A percentile compares a stretch with the other conserved stretches of the same genome.
These are phyloP conservation scores for Zopfia rhizophila DNA, from an alignment of 2,329 filamentous ascomycete species.

Conservation along the genomic window DNA sequence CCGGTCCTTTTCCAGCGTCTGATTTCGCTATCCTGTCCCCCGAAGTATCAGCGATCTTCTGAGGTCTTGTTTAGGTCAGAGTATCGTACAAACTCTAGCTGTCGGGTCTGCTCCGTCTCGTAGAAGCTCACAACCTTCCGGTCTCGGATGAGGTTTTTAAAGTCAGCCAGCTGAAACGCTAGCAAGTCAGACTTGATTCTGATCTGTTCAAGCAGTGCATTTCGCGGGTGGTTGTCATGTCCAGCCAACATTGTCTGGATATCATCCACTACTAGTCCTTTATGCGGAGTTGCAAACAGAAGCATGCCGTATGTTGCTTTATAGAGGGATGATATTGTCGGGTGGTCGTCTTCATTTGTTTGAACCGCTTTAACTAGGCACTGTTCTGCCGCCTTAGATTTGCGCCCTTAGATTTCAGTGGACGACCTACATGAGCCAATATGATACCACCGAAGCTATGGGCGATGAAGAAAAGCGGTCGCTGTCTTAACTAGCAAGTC, in stretches of 20 bases:
- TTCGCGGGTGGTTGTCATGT: constrained; percentile 10
- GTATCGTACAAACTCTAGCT: constrained; percentile 29
- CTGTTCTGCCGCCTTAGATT: constrained; percentile 10
- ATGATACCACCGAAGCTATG: constrained; percentile 43
- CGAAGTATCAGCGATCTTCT: too few relatives aligned
- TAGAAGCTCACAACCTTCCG: constrained; percentile 44
- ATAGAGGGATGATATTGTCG: constrained; percentile 11
- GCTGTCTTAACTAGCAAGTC: constrained; percentile 32
- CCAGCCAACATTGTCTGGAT: constrained; percentile 16
- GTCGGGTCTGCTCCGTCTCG: constrained; percentile 35
- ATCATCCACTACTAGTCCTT: constrained; percentile 18
- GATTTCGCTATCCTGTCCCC: constrained; percentile 10
- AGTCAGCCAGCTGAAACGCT: constrained; percentile 30
- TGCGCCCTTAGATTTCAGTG: neutral
- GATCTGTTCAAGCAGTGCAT: constrained; percentile 13
- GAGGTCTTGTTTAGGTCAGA: neutral
- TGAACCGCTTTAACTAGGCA: constrained; percentile 15
- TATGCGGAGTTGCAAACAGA: constrained; percentile 23
- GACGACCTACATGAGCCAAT: constrained; percentile 32
- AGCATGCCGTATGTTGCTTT: constrained; percentile 24
- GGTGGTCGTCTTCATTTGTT: constrained; percentile 9
- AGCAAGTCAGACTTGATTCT: constrained; percentile 18
- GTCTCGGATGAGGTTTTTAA: constrained; percentile 40
- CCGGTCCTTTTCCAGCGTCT: constrained; percentile 18
- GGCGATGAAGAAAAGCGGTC: constrained; percentile 23